Percentiles rank a stretch among this genome's conserved stretches.
Conservation (phyloP, 176 grass and related monocot genomes). For the Bromus sterilis region DNA sequence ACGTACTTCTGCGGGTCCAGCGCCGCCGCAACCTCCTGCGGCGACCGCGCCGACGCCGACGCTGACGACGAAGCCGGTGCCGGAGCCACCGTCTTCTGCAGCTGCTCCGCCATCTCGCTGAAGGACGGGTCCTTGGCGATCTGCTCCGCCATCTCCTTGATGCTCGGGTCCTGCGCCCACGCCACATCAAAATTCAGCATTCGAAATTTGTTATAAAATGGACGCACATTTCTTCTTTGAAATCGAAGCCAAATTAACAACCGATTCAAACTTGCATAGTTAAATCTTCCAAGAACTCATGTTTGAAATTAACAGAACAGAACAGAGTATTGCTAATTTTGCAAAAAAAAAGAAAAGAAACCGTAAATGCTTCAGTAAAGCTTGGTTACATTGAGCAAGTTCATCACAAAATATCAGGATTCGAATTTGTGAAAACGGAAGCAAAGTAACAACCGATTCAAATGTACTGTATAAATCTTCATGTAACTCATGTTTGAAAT, state of each 20-base stretch:
- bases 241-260: neutral
- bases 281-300: neutral
- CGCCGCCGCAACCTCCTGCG: slow-evolving; percentile 1
- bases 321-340: neutral
- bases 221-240: neutral
- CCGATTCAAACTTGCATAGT: neutral
- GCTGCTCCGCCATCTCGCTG: slow-evolving; percentile 90
- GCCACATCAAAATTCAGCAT: neutral
- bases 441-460: no score
- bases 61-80: slow-evolving; percentile 12
- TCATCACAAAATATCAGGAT: neutral
- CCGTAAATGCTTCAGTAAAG: neutral
- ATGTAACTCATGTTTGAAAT: neutral
- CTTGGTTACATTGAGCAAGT: slow-evolving; percentile 77
- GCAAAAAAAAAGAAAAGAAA: no score
- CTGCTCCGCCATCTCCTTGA: slow-evolving; percentile 98
- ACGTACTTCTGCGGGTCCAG: slow-evolving; percentile 87
- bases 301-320: neutral
- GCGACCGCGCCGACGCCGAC: slow-evolving; percentile 22
- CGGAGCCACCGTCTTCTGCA: slow-evolving; percentile 66
- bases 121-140: slow-evolving; percentile 92
- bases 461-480: neutral
- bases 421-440: neutral
- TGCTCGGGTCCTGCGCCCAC: slow-evolving; percentile 56
- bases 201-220: no score